A percentile compares a stretch with the other conserved stretches of the same genome.
phyloP scores from a whole-genome alignment of 1,284 basidiomycete genomes.

The Earliella scabrosa region DNA sequence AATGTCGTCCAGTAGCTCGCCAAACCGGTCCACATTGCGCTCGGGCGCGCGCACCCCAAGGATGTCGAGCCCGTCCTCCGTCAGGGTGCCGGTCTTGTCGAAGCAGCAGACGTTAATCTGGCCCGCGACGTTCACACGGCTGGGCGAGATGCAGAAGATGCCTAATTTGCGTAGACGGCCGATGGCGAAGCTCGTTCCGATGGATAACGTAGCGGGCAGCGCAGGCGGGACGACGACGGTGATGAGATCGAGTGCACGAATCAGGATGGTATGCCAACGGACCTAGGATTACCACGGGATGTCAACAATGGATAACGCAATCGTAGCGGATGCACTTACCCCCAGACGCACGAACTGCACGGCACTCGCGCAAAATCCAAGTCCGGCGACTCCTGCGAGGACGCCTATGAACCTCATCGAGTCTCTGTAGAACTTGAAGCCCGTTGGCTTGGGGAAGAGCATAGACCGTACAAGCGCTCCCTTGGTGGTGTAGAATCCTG shows the following conservation, averaged over 20 bases:
- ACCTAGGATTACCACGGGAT: constrained; percentile 52
- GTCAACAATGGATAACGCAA: constrained; percentile 8
- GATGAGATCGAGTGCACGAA: constrained; percentile 96
- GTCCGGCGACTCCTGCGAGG: constrained; percentile 83
- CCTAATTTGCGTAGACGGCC: constrained; percentile 85
- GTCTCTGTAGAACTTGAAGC: constrained; percentile 97
- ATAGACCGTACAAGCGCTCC: constrained; percentile 96
- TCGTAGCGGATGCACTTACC: constrained; percentile 43
- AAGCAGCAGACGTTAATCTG: constrained; percentile 99
- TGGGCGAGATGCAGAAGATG: constrained; percentile 98
- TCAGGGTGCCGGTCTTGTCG: constrained; percentile 99
- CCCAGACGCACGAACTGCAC: constrained; percentile 93
- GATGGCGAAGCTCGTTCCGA: constrained; percentile 97
- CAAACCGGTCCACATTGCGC: constrained; percentile 77
- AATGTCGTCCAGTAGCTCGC: constrained; percentile 88
- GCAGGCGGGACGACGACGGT: constrained; percentile 99
- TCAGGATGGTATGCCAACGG: constrained; percentile 87
- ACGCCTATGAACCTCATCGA: constrained; percentile 97
- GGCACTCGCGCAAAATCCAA: constrained; percentile 90
- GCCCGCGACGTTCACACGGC: constrained; percentile 94
- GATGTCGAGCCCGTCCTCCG: constrained; percentile 97
- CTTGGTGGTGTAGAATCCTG: constrained; percentile 97
- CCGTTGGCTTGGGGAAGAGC: constrained; percentile 98
- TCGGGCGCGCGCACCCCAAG: constrained; percentile 89
- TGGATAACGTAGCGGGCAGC: constrained; percentile 95